Base-by-base conservation (phyloP, 108 stramenopile species). In the Discostella stelligeroides region DNA sequence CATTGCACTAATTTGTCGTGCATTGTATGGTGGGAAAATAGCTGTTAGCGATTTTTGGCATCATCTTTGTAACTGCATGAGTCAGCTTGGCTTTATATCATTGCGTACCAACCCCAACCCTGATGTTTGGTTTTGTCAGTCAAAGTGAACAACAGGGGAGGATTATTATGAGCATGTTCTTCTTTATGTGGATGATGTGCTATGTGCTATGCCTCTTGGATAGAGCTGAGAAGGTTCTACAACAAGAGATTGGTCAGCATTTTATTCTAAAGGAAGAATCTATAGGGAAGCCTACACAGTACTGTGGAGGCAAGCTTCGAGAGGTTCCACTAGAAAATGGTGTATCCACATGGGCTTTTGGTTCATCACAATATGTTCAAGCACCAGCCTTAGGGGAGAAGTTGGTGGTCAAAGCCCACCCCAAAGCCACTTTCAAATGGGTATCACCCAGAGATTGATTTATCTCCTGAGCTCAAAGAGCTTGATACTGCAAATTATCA, bases 51-150 rank as follows among this genome's bases (percentile, higher is more conserved):
- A n/a, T n/a, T n/a, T n/a, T n/a, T n/a, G n/a, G n/a, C n/a, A n/a
- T n/a, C n/a, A n/a, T n/a, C n/a, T n/a, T n/a, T n/a, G n/a, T n/a
- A n/a, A n/a, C n/a, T n/a, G n/a, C n/a, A n/a, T n/a, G n/a, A n/a
- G n/a, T n/a, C n/a, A n/a, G n/a, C n/a, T n/a, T n/a, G n/a, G n/a
- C n/a, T n/a, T n/a, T n/a, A n/a, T 7, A 20, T 62, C 70, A 0
- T 78, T n/a, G n/a, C n/a, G n/a, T n/a, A n/a, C 65, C 30, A 37
- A 25, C 15, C 76, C 76, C 8, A 75, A 83, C 38, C 69, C 64
- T 15, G 82, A 83, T 41, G 62, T 73, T 1, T 78, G 71, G 75
- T 54, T 12, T 13, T 4, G 38, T 4, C 12, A 46, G 57, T 12
- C 37, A 38, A 12, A n/a, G n/a, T n/a, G n/a, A n/a, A n/a, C n/a